phyloP scores from a whole-genome alignment of 192 early-diverging fungal genomes.

The Geranomyces variabilis region DNA sequence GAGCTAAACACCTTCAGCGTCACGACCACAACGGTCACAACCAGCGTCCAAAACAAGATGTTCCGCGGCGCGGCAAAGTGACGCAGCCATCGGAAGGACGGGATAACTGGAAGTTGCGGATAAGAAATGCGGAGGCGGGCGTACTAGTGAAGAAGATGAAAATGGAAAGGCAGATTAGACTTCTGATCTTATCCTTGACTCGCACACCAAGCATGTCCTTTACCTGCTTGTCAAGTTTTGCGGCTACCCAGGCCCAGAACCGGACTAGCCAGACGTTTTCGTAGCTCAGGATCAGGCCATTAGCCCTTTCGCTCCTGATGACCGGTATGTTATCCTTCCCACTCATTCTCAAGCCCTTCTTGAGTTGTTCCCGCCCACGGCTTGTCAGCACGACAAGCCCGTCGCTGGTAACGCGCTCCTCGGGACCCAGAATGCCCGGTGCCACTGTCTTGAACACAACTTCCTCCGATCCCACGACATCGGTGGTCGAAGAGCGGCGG shows the following conservation, averaged over 20 bases:
- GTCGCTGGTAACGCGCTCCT: slow-evolving; percentile 18
- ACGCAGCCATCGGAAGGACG: slow-evolving; percentile 28
- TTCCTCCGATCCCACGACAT: slow-evolving; percentile 1
- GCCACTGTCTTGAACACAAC: slow-evolving; percentile 26
- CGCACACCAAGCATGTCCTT: neutral
- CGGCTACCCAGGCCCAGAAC: slow-evolving; percentile 24
- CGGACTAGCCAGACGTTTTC: slow-evolving; percentile 11
- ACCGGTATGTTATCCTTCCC: slow-evolving; percentile 26
- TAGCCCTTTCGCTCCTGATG: slow-evolving; percentile 13
- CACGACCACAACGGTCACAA: neutral
- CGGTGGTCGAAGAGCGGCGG: slow-evolving; percentile 15
- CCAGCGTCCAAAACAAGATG: slow-evolving; percentile 14
- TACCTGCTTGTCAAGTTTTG: slow-evolving; percentile 28
- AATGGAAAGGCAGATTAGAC: neutral
- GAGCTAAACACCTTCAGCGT: neutral
- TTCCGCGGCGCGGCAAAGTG: slow-evolving; percentile 26
- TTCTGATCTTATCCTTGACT: neutral
- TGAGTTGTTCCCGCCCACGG: slow-evolving; percentile 25
- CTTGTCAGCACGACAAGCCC: slow-evolving; percentile 18
- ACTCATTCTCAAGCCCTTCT: slow-evolving; percentile 22
- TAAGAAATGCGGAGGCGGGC: slow-evolving; percentile 8
- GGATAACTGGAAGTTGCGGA: slow-evolving; percentile 27
- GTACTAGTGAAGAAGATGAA: slow-evolving; percentile 8
- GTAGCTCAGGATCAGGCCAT: slow-evolving; percentile 17
- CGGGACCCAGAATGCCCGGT: slow-evolving; percentile 21